Conservation (phyloP, 768 basidiomycete genomes). For the Suillus weaverae region DNA sequence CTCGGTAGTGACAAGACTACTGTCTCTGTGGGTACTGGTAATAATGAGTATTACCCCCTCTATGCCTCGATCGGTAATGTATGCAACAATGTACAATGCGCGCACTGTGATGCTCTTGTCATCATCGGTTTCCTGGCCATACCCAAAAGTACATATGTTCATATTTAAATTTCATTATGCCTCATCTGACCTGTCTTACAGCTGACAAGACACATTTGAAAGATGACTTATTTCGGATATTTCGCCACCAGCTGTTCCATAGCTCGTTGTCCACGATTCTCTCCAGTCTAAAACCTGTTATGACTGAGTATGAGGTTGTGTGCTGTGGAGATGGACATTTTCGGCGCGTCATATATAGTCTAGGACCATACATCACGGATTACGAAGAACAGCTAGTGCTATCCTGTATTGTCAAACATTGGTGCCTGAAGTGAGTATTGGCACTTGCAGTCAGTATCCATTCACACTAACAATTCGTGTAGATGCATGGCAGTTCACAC, state of each 20-base stretch:
- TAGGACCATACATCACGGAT: slow-evolving; percentile 41
- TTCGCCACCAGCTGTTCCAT: slow-evolving; percentile 30
- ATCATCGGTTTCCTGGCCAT: too few relatives aligned
- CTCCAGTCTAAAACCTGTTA: slow-evolving; percentile 20
- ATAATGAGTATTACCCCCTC: too few relatives aligned
- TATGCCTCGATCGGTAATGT: too few relatives aligned
- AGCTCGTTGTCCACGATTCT: slow-evolving; percentile 28
- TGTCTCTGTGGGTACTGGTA: too few relatives aligned
- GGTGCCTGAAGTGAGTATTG: slow-evolving; percentile 35
- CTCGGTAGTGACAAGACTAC: too few relatives aligned
- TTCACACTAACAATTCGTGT: slow-evolving; percentile 8
- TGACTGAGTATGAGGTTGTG: slow-evolving; percentile 26
- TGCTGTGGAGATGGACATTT: slow-evolving; percentile 33
- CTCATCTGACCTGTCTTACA: neutral
- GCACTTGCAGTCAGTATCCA: neutral
- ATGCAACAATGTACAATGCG: too few relatives aligned
- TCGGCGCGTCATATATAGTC: slow-evolving; percentile 28
- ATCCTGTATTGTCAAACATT: slow-evolving; percentile 34
- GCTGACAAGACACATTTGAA: slow-evolving; percentile 11
- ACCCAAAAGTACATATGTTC: slow-evolving; percentile 11
- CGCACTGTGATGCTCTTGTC: too few relatives aligned
- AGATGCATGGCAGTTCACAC: slow-evolving; percentile 22
- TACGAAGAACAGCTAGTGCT: slow-evolving; percentile 39
- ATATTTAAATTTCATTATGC: neutral
- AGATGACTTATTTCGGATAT: slow-evolving; percentile 26